Evolutionary conservation across 805 yeast genomes (phyloP), one percentile per base, ranked within the genome.

Genomic region (Vanderwaltozyma verrucispora): DNA sequence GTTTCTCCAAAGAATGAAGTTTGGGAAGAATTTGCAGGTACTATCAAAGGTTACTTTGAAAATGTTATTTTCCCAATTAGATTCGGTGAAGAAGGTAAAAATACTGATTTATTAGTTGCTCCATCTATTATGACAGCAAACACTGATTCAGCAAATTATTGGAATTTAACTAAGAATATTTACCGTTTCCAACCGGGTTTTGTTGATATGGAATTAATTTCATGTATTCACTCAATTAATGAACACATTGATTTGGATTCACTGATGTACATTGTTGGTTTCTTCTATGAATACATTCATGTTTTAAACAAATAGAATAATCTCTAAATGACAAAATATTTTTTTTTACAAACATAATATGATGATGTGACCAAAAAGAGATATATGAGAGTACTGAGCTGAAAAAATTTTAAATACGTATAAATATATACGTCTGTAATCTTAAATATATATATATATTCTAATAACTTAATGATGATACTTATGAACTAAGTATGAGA

Each of bases 131-230:
- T 71, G 61, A 62, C 78, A 7, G 81, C 74, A 7, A 76, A 77
- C 53, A 77, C 83, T 3, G 83, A 77, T 53, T 75, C 82, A 11
- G 66, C 68, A 44, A 62, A 70, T 46, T 77, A 77, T 54, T 74
- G 79, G 77, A 55, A 64, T 36, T 61, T 77, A 49, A 65, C 78
- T 13, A 61, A 59, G 37, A 66, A 74, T 51, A 74, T 76, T 39
- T 76, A 65, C 62, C 67, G 83, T 47, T 75, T 61, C 28, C 40
- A 37, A 37, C 40, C 40, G 11, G 33, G 25, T 14, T 9, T 30
- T 6, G 20, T 35, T 5, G 21, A 35, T 35, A 4, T 20, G n/a
- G 34, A 35, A 25, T 5, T 35, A 16, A 34, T 35, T 14, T 30
- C 38, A 2, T 30, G 30, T 23, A 46, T 49, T 19, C 53, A 49